These are phyloP conservation scores for Umbelopsis sp. DNA, from an alignment of 192 early-diverging fungal genomes.

Conservation along the genomic window DNA sequence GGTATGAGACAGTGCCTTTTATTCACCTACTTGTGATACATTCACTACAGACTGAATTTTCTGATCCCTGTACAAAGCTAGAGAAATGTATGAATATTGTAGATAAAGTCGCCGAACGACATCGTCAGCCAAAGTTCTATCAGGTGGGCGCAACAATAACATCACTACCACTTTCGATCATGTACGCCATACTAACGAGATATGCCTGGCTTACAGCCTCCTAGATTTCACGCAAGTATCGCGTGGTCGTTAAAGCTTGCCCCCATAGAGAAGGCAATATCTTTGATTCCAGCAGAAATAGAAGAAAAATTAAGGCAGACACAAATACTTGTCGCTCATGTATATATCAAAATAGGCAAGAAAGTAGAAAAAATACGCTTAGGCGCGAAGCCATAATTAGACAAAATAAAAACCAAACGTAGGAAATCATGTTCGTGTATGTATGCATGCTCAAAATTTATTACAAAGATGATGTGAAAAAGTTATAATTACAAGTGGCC, in stretches of 20 bases:
- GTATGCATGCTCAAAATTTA: not conserved
- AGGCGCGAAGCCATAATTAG: not conserved
- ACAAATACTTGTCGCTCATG: not conserved
- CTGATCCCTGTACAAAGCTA: not conserved
- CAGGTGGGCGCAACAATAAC: not conserved
- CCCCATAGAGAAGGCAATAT: conserved; percentile 2
- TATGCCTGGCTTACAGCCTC: not conserved
- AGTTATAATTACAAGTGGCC: not conserved
- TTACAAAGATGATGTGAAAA: not conserved
- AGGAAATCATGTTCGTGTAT: not conserved
- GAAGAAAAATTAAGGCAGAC: not conserved
- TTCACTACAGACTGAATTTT: not conserved
- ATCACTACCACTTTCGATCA: not conserved
- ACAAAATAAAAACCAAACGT: not conserved
- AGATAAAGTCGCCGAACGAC: conserved; percentile 15
- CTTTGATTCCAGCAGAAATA: not conserved
- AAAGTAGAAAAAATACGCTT: not conserved
- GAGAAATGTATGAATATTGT: conserved; percentile 15
- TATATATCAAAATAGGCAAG: conserved; percentile 9
- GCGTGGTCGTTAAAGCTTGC: conserved; percentile 14
- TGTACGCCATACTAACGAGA: not conserved
- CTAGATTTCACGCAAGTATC: conserved; percentile 26
- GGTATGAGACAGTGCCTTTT: conserved; percentile 20
- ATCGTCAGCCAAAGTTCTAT: conserved; percentile 27
- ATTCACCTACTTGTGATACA: not conserved